These are phyloP conservation scores for Brassica juncea DNA, from an alignment of 345 rosid species.

Conservation along the genomic window DNA sequence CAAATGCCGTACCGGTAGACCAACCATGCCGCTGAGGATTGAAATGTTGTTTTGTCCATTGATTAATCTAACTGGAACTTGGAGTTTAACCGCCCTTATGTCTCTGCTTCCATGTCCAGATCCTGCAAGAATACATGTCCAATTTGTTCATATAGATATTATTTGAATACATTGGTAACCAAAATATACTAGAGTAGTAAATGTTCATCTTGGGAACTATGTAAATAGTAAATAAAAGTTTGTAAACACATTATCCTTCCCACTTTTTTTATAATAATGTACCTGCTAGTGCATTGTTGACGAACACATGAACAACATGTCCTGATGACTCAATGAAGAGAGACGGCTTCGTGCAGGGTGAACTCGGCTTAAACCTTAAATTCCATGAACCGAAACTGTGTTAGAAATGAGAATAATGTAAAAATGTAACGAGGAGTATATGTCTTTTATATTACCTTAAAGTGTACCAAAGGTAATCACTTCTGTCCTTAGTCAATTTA, in stretches of 20 bases:
- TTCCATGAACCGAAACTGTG: neutral
- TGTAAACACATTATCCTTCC: neutral
- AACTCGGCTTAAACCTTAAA: slow-evolving; percentile 52
- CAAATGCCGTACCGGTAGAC: slow-evolving; percentile 65
- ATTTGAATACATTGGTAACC: neutral
- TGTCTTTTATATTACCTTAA: slow-evolving; percentile 48
- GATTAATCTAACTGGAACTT: slow-evolving; percentile 42
- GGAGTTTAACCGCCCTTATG: slow-evolving; percentile 51
- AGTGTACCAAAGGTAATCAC: slow-evolving; percentile 92
- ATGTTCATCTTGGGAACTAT: neutral
- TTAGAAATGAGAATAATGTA: neutral
- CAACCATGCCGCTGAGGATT: slow-evolving; percentile 81
- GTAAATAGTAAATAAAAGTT: neutral
- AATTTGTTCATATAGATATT: neutral
- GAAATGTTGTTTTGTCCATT: slow-evolving; percentile 67
- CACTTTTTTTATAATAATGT: slow-evolving; percentile 6
- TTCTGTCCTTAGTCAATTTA: slow-evolving; percentile 66
- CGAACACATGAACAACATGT: slow-evolving; percentile 69
- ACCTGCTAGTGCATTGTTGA: slow-evolving; percentile 58
- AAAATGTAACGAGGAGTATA: neutral
- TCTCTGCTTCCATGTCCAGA: slow-evolving; percentile 68
- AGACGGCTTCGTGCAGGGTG: slow-evolving; percentile 56
- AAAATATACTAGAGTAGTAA: neutral
- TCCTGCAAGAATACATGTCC: slow-evolving; percentile 44
- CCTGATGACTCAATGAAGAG: slow-evolving; percentile 62